Base-by-base conservation (phyloP, 192 early-diverging fungal genomes). In the Coemansia sp. region DNA sequence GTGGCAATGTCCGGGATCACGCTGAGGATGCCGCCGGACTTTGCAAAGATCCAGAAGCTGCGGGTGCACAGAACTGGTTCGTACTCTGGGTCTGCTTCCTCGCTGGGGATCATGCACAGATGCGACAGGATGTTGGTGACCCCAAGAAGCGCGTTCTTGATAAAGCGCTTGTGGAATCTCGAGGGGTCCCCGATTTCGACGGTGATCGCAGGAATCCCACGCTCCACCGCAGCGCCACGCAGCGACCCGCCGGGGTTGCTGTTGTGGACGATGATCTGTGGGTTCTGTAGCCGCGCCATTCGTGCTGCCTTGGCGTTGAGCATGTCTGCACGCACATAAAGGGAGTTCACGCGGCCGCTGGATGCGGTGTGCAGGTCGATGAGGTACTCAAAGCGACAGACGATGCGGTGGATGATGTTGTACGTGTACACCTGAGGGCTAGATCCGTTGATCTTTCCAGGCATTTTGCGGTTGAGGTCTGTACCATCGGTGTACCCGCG, bases 171-270 rank as follows among this genome's bases (percentile, higher is more conserved):
- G 68, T 95, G 92, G 81, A 95, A 92, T 32, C 87, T 70, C 32
- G 90, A 87, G 15, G 94, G 94, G 62, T 96, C 90, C 52, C 94
- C 94, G 69, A 96, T 94, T 70, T 96, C 94, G 29, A 96, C 93
- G 2, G 93, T 95, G 40, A 96, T 94, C 13, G 94, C 91, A 17
- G 85, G 86, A 25, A 96, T 89, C 36, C 91, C 87, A 25, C 87
- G 84, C 56, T 85, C 75, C 73, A 84, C 86, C 8, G 91, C 91
- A 0, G 91, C 94, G 22, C 89, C 89, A 41, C 94, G 84, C 49
- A 96, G 75, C 0, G 94, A 91, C n/a, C 93, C 93, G 79, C 68
- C 74, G 11, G 85, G 82, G 6, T 80, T 84, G 20, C 85, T 85
- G 65, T 89, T 89, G 73, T 89, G 88, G 0, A 89, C 88, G 63